Evolutionary conservation across 257 asterid genomes (phyloP), one percentile per base, ranked within the genome.

Genomic region (Gynochthodes officinalis): DNA sequence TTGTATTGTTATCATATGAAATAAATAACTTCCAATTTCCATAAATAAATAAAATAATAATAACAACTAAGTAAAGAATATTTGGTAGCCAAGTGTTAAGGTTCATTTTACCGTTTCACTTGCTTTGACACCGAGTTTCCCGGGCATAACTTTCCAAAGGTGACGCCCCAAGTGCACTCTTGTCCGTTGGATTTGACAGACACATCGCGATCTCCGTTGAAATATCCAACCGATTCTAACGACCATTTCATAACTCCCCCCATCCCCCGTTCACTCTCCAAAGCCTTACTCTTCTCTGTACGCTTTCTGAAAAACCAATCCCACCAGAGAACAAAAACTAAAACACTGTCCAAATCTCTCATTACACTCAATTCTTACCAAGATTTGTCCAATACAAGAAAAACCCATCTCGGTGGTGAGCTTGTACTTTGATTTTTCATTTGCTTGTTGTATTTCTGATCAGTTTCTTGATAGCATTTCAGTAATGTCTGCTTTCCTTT

Each of bases 71-170:
- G n/a, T n/a, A n/a, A n/a, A n/a, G n/a, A n/a, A n/a, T n/a, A n/a
- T n/a, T n/a, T n/a, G 18, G 37, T 14, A 30, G 57, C 67, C 60
- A 72, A 54, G 70, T 59, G 70, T 60, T 16, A 15, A 50, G 42
- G n/a, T n/a, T n/a, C 55, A 69, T 52, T 61, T 78, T 74, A 32
- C 57, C 73, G 55, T 64, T 61, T 30, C 32, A 40, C 54, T 62
- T 44, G 12, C 8, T 71, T 30, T 70, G 72, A 63, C 73, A 69
- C 57, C 75, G 69, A 70, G 14, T 81, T 80, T 49, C 77, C 69
- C 54, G 79, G 70, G 59, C 57, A n/a, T 75, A 43, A 39, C 66
- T 55, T 53, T 81, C 61, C 65, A 70, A 74, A 42, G 42, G 77
- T 74, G 64, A 72, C 10, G 46, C 68, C 75, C 77, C 57, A 70